Conservation (phyloP, 306 rosid genomes). For the Carpinus viminea region DNA sequence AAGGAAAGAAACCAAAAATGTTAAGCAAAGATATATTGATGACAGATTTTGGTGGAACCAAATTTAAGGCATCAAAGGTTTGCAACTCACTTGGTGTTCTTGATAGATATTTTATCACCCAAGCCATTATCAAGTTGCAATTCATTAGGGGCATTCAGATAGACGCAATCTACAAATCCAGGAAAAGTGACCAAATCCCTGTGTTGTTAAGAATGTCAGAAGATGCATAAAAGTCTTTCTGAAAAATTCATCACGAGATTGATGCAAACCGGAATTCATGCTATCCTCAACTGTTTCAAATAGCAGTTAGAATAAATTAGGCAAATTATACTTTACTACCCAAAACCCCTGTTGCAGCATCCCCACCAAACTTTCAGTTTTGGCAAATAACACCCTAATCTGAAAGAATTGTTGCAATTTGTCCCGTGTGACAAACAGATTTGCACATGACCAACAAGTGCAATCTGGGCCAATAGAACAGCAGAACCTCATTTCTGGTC, state of each 20-base stretch:
- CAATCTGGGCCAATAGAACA: neutral
- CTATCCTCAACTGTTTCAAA: neutral
- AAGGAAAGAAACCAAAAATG: conserved; percentile 25
- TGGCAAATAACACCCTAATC: neutral
- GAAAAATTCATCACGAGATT: conserved; percentile 1
- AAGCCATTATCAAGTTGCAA: conserved; percentile 83
- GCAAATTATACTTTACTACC: neutral
- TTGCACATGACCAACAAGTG: neutral
- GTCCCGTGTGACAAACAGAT: neutral
- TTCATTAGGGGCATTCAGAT: conserved; percentile 69
- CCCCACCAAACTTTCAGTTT: neutral
- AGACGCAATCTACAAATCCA: conserved; percentile 91
- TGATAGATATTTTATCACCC: conserved; percentile 76
- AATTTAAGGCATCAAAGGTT: conserved; percentile 18
- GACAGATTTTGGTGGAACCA: conserved; percentile 23
- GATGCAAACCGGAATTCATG: neutral
- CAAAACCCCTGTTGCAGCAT: neutral
- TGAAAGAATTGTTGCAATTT: neutral
- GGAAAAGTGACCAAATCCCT: conserved; percentile 87
- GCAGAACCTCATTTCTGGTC: neutral
- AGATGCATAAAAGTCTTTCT: neutral
- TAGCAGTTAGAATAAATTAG: neutral
- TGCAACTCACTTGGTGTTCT: conserved; percentile 68
- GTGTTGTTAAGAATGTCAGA: conserved; percentile 31
- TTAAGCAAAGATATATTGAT: neutral